phyloP scores from a whole-genome alignment of 257 asterid genomes.

The Petrea volubilis region DNA sequence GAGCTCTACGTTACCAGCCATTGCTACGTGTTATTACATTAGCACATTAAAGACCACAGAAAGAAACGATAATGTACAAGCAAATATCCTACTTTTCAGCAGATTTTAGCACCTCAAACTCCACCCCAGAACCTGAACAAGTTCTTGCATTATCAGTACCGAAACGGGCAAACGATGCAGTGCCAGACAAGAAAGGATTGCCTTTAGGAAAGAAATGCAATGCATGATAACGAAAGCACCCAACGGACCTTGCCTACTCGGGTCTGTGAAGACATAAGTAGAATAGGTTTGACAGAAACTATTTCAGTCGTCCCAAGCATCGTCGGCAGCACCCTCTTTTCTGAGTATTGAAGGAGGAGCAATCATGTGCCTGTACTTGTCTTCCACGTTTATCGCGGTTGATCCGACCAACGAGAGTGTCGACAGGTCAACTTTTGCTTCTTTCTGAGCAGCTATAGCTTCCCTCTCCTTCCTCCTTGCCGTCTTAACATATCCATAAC shows the following conservation, averaged over 20 bases:
- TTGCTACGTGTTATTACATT: neutral
- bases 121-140: constrained; percentile 9
- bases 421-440: constrained; percentile 46
- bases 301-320: constrained; percentile 78
- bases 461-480: constrained; percentile 86
- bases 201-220: constrained; percentile 9
- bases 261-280: neutral
- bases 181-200: neutral
- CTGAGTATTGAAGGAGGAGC: constrained; percentile 44
- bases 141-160: constrained; percentile 4
- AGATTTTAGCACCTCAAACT: neutral
- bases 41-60: constrained; percentile 1
- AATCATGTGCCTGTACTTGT: constrained; percentile 75
- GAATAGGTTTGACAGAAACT: neutral
- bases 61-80: constrained; percentile 27
- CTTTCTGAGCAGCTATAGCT: constrained; percentile 76
- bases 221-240: neutral
- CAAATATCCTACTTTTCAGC: constrained; percentile 18
- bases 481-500: constrained; percentile 37
- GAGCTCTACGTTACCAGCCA: neutral
- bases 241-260: neutral
- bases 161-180: neutral
- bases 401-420: constrained; percentile 48
- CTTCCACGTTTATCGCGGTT: constrained; percentile 62
- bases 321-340: constrained; percentile 80